Evolutionary conservation across 768 basidiomycete species (phyloP), one percentile per base, ranked within the genome.

Genomic region (Boletus insuetus): DNA sequence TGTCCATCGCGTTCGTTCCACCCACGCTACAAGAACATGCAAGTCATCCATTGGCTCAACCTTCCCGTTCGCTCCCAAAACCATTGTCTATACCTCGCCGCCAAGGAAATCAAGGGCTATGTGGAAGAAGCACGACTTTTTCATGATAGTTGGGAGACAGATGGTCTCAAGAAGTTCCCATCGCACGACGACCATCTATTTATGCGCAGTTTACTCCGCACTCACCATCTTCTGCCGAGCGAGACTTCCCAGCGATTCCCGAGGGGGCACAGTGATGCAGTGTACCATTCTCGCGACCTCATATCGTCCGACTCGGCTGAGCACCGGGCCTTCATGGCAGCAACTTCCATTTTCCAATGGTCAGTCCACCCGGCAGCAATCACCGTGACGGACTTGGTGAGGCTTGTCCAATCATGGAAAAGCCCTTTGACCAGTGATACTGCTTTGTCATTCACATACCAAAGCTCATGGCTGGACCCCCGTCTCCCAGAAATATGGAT

Each of bases 1-100:
- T 69, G 64, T n/a, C 74, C 78, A 1, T 22, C n/a, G 4, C 60
- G 77, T 11, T 42, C 45, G 6, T 81, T 70, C 59, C 74, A 79
- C 62, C 78, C 79, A 0, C 11, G 56, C 49, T 49, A 48, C 42
- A 24, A 44, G 22, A n/a, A 53, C 16, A 60, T 60, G 56, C 58
- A 56, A n/a, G 55, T 46, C 37, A 56, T 60, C 19, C 41, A 32
- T 11, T 58, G 59, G 59, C 41, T 32, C 3, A n/a, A 43, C 19
- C 59, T 60, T 14, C 56, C 59, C 1, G 52, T 45, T n/a, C 46
- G 60, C 35, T 60, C 73, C 4, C 78, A 77, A 41, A 66, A 74
- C 53, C 59, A 65, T 49, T 65, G 48, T 37, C 10, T 60, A 8
- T 58, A 58, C 20, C 3, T 54, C 5, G 41, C 48, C 19, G 49